phyloP scores from a whole-genome alignment of 192 early-diverging fungal genomes.

The Gigaspora rosea region DNA sequence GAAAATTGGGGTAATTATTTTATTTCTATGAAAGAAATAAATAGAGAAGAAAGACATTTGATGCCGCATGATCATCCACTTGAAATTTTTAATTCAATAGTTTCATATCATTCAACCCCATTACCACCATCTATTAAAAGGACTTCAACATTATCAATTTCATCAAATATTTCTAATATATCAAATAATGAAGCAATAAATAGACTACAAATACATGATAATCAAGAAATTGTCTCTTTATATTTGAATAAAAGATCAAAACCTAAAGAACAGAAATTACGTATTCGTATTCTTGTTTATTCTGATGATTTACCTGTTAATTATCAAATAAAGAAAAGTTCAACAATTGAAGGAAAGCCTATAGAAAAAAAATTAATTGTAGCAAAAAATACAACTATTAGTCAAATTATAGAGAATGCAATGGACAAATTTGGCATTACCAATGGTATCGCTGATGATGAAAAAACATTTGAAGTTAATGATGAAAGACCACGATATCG shows the following conservation, averaged over 20 bases:
- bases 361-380: conserved; percentile 22
- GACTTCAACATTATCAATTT: conserved; percentile 36
- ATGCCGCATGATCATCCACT: conserved; percentile 56
- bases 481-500: conserved; percentile 21
- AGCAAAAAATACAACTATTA: conserved; percentile 35
- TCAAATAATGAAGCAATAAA: conserved; percentile 17
- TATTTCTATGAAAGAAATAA: conserved; percentile 52
- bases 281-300: conserved; percentile 25
- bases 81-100: conserved; percentile 56
- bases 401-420: conserved; percentile 49
- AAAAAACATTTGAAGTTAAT: conserved; percentile 16
- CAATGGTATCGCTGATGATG: conserved; percentile 48
- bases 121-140: conserved; percentile 56
- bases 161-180: conserved; percentile 38
- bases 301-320: conserved; percentile 25
- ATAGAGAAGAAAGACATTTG: conserved; percentile 49
- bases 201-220: conserved; percentile 1
- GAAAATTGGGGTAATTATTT: conserved; percentile 46
- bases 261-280: conserved; percentile 10
- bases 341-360: conserved; percentile 28
- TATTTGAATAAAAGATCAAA: conserved; percentile 20
- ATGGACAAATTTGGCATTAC: conserved; percentile 53
- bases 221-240: conserved; percentile 9
- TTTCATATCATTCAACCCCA: conserved; percentile 49
- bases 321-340: conserved; percentile 11